phyloP scores from a whole-genome alignment of 2,329 filamentous ascomycete genomes.

The Trichoderma afroharzianum region DNA sequence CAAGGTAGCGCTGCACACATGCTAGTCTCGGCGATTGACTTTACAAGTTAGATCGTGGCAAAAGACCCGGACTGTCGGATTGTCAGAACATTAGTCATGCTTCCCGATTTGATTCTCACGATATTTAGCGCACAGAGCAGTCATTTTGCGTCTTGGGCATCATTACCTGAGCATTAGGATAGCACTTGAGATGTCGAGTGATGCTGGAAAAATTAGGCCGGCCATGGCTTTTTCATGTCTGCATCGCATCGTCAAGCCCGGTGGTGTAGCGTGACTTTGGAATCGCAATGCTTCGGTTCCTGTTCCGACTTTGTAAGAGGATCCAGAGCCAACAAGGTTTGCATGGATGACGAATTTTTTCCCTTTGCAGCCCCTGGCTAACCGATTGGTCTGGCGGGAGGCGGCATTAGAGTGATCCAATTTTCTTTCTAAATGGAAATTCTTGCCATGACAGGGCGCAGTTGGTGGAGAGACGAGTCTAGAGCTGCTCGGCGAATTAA shows the following conservation, averaged over 20 bases:
- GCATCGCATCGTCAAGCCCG: not conserved
- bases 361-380: not conserved
- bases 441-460: not conserved
- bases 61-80: not conserved
- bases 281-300: not conserved
- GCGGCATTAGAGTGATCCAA: conserved; percentile 6
- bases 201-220: not conserved
- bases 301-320: not conserved
- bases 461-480: not conserved
- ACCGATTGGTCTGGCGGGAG: conserved; percentile 4
- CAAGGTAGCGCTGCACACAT: not conserved
- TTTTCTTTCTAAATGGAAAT: not conserved
- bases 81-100: not conserved
- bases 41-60: not conserved
- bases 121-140: not conserved
- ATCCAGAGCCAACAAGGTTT: not conserved
- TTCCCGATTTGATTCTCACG: not conserved
- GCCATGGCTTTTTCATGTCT: not conserved
- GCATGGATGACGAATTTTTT: not conserved
- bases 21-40: conserved; percentile 14
- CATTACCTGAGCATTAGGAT: not conserved
- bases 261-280: not conserved
- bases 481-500: not conserved
- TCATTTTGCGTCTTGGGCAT: not conserved
- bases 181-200: not conserved